Evolutionary conservation across 176 grass and related monocot genomes (phyloP), one percentile per base, ranked within the genome.

Genomic region (Aegilops tauschii): DNA sequence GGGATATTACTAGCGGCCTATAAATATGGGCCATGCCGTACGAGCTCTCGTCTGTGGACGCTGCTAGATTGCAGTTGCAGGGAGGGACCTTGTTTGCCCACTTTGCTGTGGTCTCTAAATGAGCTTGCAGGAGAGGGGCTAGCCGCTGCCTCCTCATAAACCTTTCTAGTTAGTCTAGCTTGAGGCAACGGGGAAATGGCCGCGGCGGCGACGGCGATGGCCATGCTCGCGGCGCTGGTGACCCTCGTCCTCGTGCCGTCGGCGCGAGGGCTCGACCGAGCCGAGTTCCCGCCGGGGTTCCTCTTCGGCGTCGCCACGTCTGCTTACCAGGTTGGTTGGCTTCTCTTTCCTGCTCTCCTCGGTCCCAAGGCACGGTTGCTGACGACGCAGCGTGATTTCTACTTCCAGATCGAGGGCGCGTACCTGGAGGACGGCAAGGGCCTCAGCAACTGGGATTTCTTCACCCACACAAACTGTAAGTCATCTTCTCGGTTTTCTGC

Each of bases 371-470:
- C 14, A 17, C 14, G 14, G 14, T 17, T 52, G 0, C 49, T 52
- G 14, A 52, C 14, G 1, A 17, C 49, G 14, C 49, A 17, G 49
- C 0, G 8, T 77, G 59, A 5, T 44, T 81, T 32, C 68, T 42
- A 68, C 80, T 45, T 7, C 1, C 10, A 97, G 96, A 67, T 98
- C 5, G 96, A 98, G 83, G 96, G 93, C 82, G 96, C 96, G 67
- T 92, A 89, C 74, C 61, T 88, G 77, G 96, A 98, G 82, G 93
- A 86, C 63, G 85, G 89, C 81, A 98, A 92, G 82, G 66, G 93
- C 8, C 80, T 89, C 58, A 87, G 42, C 88, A 98, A 95, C 83
- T 98, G 96, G 96, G 96, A 98, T 40, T 76, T 91, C 47, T 98
- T 94, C 85, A 84, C 90, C 73, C 96, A 95, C 65, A 64, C 78